Percentiles rank a stretch among this genome's conserved stretches.
Conservation (phyloP, 345 rosid genomes). For the Citrus hindsii region DNA sequence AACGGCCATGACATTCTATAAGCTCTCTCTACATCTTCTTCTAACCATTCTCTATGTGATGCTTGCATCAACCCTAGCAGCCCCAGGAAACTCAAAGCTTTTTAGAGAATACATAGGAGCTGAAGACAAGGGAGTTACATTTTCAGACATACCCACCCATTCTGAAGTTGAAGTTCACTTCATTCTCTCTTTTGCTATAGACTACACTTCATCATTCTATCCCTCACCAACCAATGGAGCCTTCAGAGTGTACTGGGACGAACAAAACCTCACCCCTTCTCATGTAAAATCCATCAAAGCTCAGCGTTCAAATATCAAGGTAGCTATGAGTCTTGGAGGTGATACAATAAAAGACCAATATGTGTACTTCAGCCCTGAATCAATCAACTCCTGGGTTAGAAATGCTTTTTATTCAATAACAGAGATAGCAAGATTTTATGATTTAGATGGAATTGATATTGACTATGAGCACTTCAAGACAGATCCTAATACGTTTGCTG, state of each 20-base stretch:
- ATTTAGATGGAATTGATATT: conserved; percentile 51
- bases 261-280: conserved; percentile 30
- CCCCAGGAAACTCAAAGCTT: conserved; percentile 39
- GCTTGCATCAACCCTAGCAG: conserved; percentile 25
- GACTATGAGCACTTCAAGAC: conserved; percentile 52
- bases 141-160: conserved; percentile 43
- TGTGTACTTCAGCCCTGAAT: conserved; percentile 31
- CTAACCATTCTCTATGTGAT: conserved; percentile 13
- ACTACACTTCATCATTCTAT: conserved; percentile 32
- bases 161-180: conserved; percentile 40
- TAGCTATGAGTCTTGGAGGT: conserved; percentile 61
- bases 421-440: conserved; percentile 25
- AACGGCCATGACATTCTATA: conserved; percentile 22
- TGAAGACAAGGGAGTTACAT: conserved; percentile 33
- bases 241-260: conserved; percentile 44
- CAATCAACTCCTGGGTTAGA: conserved; percentile 48
- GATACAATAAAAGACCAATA: conserved; percentile 18
- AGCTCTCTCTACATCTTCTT: conserved; percentile 8
- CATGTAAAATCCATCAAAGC: conserved; percentile 37
- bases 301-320: conserved; percentile 37
- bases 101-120: conserved; percentile 65
- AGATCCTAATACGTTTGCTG: conserved; percentile 51
- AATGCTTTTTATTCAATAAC: conserved; percentile 45
- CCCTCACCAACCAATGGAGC: conserved; percentile 49
- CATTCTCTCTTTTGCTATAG: conserved; percentile 50